Percentiles rank a stretch among this genome's conserved stretches.
phyloP scores from a whole-genome alignment of 2,329 filamentous ascomycete species.

The Nigrograna mackinnonii region DNA sequence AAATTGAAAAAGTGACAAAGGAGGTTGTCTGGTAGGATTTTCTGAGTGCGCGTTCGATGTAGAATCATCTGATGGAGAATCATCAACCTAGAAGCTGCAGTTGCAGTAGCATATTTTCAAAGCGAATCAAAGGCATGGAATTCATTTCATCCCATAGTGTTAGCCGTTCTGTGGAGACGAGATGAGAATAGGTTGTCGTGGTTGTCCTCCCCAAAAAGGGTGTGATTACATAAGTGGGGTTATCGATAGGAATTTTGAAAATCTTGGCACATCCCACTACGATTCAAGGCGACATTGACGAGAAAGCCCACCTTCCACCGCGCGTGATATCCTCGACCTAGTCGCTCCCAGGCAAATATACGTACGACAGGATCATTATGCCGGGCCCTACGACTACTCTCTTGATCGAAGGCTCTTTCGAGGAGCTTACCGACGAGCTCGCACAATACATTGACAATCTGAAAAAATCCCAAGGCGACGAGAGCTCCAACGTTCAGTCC shows the following conservation, averaged over 20 bases:
- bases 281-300: constrained; percentile 15
- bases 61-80: no score
- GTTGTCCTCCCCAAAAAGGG: neutral
- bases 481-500: constrained; percentile 55
- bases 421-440: constrained; percentile 92
- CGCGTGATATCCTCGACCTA: constrained; percentile 6
- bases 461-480: constrained; percentile 64
- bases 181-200: no score
- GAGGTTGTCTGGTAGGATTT: no score
- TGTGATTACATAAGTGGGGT: constrained; percentile 4
- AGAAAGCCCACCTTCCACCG: constrained; percentile 23
- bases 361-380: constrained; percentile 49
- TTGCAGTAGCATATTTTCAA: no score
- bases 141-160: no score
- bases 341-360: constrained; percentile 21
- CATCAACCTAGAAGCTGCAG: no score
- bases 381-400: constrained; percentile 65
- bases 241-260: constrained; percentile 31
- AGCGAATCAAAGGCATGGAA: no score
- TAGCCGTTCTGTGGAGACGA: no score
- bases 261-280: constrained; percentile 36
- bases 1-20: no score
- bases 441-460: constrained; percentile 89
- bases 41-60: no score
- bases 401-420: constrained; percentile 87